Base-by-base conservation (phyloP, 331 rosid species). In the Spiraea crenata region DNA sequence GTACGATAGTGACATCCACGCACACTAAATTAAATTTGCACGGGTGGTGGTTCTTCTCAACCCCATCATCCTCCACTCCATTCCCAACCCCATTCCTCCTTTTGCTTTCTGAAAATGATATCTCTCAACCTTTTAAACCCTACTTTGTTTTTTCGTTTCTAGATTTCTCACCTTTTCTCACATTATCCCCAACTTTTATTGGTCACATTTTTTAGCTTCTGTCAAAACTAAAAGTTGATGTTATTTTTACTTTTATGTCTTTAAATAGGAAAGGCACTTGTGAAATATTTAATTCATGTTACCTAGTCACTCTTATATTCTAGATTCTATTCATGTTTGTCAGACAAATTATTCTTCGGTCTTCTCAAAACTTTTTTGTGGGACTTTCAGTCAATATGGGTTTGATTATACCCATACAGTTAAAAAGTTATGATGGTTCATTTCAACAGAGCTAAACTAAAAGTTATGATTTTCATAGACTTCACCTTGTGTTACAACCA, bases 1-100 rank as follows among this genome's bases (percentile, higher is more conserved):
- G 74, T 62, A 73, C 57, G 92, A 89, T 37, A 73, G 87, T 75
- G 90, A 92, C 90, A 54, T 10, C n/a, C 60, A 40, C 61, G 20
- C 45, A 41, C 69, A 40, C 71, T 56, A 72, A 74, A 74, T 72
- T 63, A 79, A 82, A 72, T 82, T 64, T 83, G 86, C 95, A 86
- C 96, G 95, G 72, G 83, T 84, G 96, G 77, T 13, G 48, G 12
- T 45, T 62, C 84, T 89, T 51, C 57, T n/a, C 11, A 14, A 4
- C 62, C 31, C 62, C 73, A 67, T 82, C 51, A 17, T 54, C 72
- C 10, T 67, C 72, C 17, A 6, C 31, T 57, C 63, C 37, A 56
- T 51, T 9, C 15, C 25, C 13, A 37, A 20, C 25, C 61, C 69
- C 65, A 15, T 59, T 69, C 76, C 78, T 81, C 79, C 81, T 73